Conservation (phyloP, 2,329 filamentous ascomycete species). For the Lecanicillium sp. region DNA sequence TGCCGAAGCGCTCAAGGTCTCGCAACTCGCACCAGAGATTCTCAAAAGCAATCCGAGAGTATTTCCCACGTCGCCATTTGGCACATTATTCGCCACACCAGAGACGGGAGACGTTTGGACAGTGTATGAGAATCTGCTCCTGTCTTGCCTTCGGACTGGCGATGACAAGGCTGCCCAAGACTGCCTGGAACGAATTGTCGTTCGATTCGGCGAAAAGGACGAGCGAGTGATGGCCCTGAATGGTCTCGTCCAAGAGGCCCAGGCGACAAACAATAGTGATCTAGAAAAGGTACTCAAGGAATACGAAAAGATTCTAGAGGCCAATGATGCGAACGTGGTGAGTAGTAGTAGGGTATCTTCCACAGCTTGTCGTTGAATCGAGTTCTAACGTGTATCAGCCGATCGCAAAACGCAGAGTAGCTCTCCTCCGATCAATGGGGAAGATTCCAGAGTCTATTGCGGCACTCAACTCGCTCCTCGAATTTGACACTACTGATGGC, state of each 20-base stretch:
- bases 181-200: conserved; percentile 66
- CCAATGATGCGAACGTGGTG: conserved; percentile 61
- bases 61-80: conserved; percentile 45
- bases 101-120: conserved; percentile 79
- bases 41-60: conserved; percentile 45
- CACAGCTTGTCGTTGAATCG: not conserved
- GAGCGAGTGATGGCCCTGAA: conserved; percentile 78
- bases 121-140: conserved; percentile 76
- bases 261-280: conserved; percentile 55
- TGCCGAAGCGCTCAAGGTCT: conserved; percentile 45
- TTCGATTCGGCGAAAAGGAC: conserved; percentile 75
- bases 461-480: conserved; percentile 65
- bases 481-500: conserved; percentile 79
- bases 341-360: not conserved
- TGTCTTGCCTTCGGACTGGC: conserved; percentile 75
- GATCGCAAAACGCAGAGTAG: conserved; percentile 75
- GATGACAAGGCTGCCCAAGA: conserved; percentile 70
- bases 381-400: conserved; percentile 41
- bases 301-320: conserved; percentile 67
- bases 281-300: conserved; percentile 63
- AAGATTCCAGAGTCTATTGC: conserved; percentile 64
- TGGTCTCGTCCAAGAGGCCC: conserved; percentile 79
- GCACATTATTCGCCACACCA: conserved; percentile 43
- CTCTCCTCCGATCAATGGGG: conserved; percentile 67
- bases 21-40: conserved; percentile 52